Evolutionary conservation across 257 asterid genomes (phyloP).

Genomic region (Gentiana straminea): DNA sequence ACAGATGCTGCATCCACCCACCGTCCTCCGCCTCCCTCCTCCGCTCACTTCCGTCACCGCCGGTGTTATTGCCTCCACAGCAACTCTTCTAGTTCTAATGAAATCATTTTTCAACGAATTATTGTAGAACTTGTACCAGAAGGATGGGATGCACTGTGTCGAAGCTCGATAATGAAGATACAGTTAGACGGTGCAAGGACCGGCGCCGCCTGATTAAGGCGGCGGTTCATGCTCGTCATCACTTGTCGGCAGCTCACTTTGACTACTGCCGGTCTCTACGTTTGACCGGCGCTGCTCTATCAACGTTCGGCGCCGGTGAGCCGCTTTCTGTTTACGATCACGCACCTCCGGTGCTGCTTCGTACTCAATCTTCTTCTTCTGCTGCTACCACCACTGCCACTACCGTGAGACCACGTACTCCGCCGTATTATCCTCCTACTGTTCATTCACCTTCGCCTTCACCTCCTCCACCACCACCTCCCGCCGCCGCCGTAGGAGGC

Average conservation of each 20-base stretch:
- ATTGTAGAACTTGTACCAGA: too few species aligned
- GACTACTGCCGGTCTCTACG: constrained; percentile 93
- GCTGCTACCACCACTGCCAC: constrained; percentile 11
- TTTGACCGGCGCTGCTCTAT: constrained; percentile 74
- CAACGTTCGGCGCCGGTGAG: constrained; percentile 79
- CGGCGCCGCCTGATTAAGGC: constrained; percentile 96
- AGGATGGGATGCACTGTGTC: constrained; percentile 90
- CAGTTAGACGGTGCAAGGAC: constrained; percentile 94
- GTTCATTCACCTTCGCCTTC: constrained; percentile 38
- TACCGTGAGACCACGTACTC: constrained; percentile 12
- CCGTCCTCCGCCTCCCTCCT: constrained; percentile 3
- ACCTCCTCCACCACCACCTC: constrained; percentile 20
- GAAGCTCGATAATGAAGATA: constrained; percentile 94
- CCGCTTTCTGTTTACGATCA: constrained; percentile 72
- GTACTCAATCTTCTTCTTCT: constrained; percentile 39
- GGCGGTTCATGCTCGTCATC: constrained; percentile 83
- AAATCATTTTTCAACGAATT: background rate
- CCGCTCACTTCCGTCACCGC: background rate
- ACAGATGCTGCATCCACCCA: constrained; percentile 5
- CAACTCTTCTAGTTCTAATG: background rate
- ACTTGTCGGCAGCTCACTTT: constrained; percentile 89
- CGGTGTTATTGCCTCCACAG: background rate
- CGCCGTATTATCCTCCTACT: constrained; percentile 5
- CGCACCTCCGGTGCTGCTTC: constrained; percentile 83
- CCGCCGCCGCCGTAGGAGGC: constrained; percentile 26